Percentiles rank a stretch among this genome's conserved stretches.
Evolutionary conservation across 176 grass and related monocot genomes (phyloP).

Genomic region (Oryza brachyantha): DNA sequence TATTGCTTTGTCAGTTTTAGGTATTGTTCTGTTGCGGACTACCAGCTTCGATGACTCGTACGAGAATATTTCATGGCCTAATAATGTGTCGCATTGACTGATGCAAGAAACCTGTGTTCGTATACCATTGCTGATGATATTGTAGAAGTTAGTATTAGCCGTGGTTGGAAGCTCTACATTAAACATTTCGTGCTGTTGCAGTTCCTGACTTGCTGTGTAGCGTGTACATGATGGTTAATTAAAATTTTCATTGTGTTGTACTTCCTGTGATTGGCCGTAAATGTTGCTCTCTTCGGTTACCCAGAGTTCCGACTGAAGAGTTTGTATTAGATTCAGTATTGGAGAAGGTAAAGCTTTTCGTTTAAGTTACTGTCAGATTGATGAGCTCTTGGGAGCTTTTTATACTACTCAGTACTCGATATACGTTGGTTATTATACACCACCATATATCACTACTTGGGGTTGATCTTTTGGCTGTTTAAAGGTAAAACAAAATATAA

Average conservation of each 20-base stretch:
- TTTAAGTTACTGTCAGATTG: no score
- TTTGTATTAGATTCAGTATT: not conserved
- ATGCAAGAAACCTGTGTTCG: slow-evolving; percentile 8
- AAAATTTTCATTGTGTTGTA: not conserved
- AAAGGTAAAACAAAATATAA: no score
- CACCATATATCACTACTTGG: not conserved
- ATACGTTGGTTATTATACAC: no score
- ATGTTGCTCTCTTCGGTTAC: not conserved
- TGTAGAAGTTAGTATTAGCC: slow-evolving; percentile 27
- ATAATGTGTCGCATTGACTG: slow-evolving; percentile 18
- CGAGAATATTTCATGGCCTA: not conserved
- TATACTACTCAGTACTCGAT: no score
- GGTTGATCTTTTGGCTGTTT: no score
- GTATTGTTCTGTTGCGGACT: slow-evolving; percentile 18
- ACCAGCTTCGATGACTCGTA: slow-evolving; percentile 16
- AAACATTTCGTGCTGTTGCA: not conserved
- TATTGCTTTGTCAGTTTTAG: slow-evolving; percentile 20
- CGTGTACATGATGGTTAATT: not conserved
- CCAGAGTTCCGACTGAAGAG: not conserved
- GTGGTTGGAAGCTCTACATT: slow-evolving; percentile 1
- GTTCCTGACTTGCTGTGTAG: not conserved
- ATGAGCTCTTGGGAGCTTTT: not conserved
- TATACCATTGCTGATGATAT: not conserved
- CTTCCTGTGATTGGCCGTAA: not conserved
- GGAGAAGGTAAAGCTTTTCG: not conserved